Base-by-base conservation (phyloP, 495 filamentous ascomycete genomes). In the Haplographium delicatum region DNA sequence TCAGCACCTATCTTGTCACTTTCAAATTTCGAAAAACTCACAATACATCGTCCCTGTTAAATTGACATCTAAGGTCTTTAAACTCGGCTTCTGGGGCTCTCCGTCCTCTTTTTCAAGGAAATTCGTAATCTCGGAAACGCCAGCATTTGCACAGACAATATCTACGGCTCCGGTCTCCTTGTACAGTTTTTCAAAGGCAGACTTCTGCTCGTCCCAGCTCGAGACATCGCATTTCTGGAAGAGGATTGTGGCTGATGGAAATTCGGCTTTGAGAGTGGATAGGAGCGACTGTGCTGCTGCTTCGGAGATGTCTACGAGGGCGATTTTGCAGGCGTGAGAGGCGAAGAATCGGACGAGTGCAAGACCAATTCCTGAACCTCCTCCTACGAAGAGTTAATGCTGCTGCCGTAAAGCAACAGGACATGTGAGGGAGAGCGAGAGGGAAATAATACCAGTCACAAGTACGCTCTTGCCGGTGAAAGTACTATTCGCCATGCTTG, bases 131-230 rank as follows among this genome's bases (percentile, higher is more conserved):
- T 79, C 74, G 0, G 68, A 68, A 20, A 82, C 66, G 2, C 78
- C 78, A 0, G 78, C 77, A 57, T 80, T 80, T 15, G 76, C 76
- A 53, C 80, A 69, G 2, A 79, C 76, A 10, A 78, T 46, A 43
- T 82, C 74, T 2, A 82, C 49, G 0, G 64, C 53, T 5, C 68
- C 67, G 48, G 45, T 63, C 25, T 66, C 50, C 4, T 61, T 54
- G 41, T 63, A 71, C 1, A 75, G 62, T 8, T 67, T 64, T 40
- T 62, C 55, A 37, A 68, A 68, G 26, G 63, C 57, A 18, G 26
- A 22, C 2, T 43, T 44, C 41, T 65, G 63, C 24, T 65, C 58
- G 4, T 64, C 61, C 62, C 63, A 68, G 42, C 44, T 44, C 16
- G 61, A 55, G 22, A 66, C 58, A 40, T 68, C 66, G 52, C 63